phyloP scores from a whole-genome alignment of 1,139 yeast species.

The Suhomyces taliae region DNA sequence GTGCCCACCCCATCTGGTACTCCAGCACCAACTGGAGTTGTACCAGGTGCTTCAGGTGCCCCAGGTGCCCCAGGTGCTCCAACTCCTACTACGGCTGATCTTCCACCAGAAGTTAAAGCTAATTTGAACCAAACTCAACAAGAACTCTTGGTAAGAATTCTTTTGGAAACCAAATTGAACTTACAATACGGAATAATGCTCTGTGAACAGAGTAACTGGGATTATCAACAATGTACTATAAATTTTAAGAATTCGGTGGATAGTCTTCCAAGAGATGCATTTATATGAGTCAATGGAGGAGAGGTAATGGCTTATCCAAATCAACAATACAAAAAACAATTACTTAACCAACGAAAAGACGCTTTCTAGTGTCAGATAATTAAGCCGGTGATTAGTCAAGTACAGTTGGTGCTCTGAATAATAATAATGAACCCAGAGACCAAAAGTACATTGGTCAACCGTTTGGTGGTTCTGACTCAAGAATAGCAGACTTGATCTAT shows the following conservation, averaged over 20 bases:
- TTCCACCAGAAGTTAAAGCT: slow-evolving; percentile 56
- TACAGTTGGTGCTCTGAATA: no score
- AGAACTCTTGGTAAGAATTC: slow-evolving; percentile 62
- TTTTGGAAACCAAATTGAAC: slow-evolving; percentile 73
- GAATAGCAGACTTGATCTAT: background rate
- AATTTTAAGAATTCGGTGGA: slow-evolving; percentile 67
- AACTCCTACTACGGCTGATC: slow-evolving; percentile 33
- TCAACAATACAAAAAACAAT: no score
- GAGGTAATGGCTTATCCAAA: no score
- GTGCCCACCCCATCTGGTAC: slow-evolving; percentile 10
- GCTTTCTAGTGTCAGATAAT: no score
- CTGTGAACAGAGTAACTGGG: slow-evolving; percentile 88
- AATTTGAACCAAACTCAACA: slow-evolving; percentile 59
- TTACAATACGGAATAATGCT: slow-evolving; percentile 80
- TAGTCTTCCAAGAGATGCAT: slow-evolving; percentile 48
- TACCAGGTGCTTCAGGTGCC: slow-evolving; percentile 3
- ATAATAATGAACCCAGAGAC: no score
- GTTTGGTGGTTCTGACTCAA: no score
- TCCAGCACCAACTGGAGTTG: slow-evolving; percentile 8
- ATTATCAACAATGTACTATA: slow-evolving; percentile 64
- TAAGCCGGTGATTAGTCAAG: no score
- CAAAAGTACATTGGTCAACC: no score
- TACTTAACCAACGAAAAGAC: no score
- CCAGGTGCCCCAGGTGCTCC: slow-evolving; percentile 5
- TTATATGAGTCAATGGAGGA: slow-evolving; percentile 5